Base-by-base conservation (phyloP, 345 rosid genomes). In the Erodium maritimum region DNA sequence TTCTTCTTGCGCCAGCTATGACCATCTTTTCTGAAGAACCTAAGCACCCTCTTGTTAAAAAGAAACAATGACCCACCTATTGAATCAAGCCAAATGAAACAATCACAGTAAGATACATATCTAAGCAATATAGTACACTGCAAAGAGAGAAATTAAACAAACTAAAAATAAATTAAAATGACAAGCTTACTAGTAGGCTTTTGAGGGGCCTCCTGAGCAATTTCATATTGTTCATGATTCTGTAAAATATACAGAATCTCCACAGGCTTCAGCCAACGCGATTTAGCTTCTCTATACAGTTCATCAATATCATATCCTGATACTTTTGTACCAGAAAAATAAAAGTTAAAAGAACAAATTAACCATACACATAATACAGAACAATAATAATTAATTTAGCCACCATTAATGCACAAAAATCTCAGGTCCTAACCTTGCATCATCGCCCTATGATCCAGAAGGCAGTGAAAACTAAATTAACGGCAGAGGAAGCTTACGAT, bases 201-300 rank as follows among this genome's bases (percentile, higher is more conserved):
- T 21, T 80, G 79, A 64, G 84, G 84, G 13, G 88, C 76, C 65
- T 73, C 73, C 4, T 73, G 62, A 1, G 71, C 66, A 21, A 89
- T 33, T 65, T 73, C 62, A 70, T 79, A 69, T 53, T 74, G 77
- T 5, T 86, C 86, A 45, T 86, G 78, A 73, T 87, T 89, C 66
- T 77, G 79, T 51, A 93, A 61, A 65, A 93, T 87, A 59, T 65
- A 82, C 21, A 70, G 56, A 21, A 93, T 86, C 62, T 93, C 96
- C 0, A 87, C 89, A 5, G 99, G 95, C 73, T 88, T 93, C 73
- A 93, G 69, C 99, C 99, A 93, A 50, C 99, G 90, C 42, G 18
- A 51, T 52, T 72, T 85, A 51, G 95, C 99, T 73, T 87, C 96
- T 66, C 69, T 79, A 60, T 69, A 71, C 46, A 93, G 70, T 62